Evolutionary conservation across 2,329 filamentous ascomycete genomes (phyloP), one percentile per base, ranked within the genome.

Genomic region (Ophiosphaerella narmari): DNA sequence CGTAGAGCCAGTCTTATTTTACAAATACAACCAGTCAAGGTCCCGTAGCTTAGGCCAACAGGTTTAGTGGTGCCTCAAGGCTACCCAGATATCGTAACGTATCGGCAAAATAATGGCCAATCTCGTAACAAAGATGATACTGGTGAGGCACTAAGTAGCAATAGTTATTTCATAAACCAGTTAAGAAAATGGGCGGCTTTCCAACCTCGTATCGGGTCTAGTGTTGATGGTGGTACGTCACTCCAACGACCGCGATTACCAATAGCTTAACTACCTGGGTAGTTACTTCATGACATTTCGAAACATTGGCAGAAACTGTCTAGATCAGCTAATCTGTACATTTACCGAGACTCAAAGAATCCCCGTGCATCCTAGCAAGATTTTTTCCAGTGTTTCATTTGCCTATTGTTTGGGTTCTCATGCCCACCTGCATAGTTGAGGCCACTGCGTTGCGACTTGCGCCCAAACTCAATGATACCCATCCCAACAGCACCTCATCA

Each of bases 271-370:
- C 76, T 14, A 77, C 37, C 18, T 75, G 77, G 43, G 76, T 14
- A 68, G 71, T 43, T 84, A 81, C 79, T 84, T 84, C 77, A 84
- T 84, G 75, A 55, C 84, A 56, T 80, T 83, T 61, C 73, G 84
- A 69, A 77, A 77, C 63, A 76, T 78, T 2, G 76, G 29, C 71
- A 80, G 55, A 77, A 70, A 34, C 74, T 77, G 3, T 65, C 72
- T 33, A 71, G 72, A 4, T 54, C 57, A 2, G 40, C 53, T 12
- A 67, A 80, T 33, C 77, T 75, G 36, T 76, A 77, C 44, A 75
- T 77, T 34, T 76, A 74, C 65, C 82, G 80, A 80, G 80, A 66
- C 12, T 69, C 77, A 12, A 79, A 78, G 3, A 79, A 76, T 0
- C 59, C 78, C 12, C 77, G 82, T 43, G 66, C 70, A 33, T 74